These are phyloP conservation scores for Chlamydomonas sp. DNA, from an alignment of 139 green algal genomes.

Conservation along the genomic window DNA sequence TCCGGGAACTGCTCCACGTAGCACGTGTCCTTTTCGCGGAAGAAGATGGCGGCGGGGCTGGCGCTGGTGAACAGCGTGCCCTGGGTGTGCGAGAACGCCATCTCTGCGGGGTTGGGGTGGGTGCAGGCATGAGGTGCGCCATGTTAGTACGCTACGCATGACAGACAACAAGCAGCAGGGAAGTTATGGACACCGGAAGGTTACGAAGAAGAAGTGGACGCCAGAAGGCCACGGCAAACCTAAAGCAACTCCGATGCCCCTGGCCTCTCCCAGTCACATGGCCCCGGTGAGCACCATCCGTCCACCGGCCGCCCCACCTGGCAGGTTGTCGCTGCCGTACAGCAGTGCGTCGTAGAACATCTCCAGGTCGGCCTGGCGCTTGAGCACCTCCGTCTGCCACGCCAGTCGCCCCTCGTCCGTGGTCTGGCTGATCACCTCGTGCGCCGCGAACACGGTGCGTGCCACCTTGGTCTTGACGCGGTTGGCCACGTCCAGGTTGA, in stretches of 20 bases:
- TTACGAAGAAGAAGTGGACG: no score
- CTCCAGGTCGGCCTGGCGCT: slow-evolving; percentile 29
- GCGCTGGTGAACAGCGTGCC: slow-evolving; percentile 32
- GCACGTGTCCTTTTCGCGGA: slow-evolving; percentile 31
- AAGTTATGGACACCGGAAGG: no score
- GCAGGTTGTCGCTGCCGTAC: slow-evolving; percentile 44
- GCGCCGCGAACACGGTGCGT: slow-evolving; percentile 21
- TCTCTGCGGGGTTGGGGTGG: slow-evolving; percentile 10
- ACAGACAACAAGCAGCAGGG: background rate
- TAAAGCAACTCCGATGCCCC: no score
- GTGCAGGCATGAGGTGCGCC: background rate
- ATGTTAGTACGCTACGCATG: background rate
- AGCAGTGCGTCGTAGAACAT: slow-evolving; percentile 42
- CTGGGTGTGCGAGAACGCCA: slow-evolving; percentile 30
- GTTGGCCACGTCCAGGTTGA: slow-evolving; percentile 43
- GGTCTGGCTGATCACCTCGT: slow-evolving; percentile 41
- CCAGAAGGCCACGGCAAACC: no score
- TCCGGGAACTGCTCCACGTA: background rate
- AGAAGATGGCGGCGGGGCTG: slow-evolving; percentile 34
- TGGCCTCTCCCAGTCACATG: background rate
- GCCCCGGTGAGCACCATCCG: background rate
- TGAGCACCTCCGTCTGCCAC: slow-evolving; percentile 26
- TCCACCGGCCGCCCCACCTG: background rate
- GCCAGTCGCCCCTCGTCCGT: background rate
- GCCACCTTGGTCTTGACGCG: slow-evolving; percentile 44